Base-by-base conservation (phyloP, 768 basidiomycete genomes). In the Lentinula sp. region DNA sequence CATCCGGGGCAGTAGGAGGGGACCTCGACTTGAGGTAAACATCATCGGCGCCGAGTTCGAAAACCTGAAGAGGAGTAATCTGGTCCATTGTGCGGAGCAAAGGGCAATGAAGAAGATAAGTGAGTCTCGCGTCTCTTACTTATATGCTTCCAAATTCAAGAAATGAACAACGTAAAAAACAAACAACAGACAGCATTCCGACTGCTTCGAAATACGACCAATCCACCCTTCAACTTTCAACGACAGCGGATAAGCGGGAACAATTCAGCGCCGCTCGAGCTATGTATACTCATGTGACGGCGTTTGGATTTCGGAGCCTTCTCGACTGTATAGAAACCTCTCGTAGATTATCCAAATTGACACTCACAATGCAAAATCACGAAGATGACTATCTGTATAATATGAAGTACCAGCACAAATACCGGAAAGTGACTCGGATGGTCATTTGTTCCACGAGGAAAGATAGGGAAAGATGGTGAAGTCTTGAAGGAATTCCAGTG, bases 1-100 rank as follows among this genome's bases (percentile, higher is more conserved):
- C 80, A 61, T 78, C 77, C 4, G 76, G 75, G 4, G 80, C 74
- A 39, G 62, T 65, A 6, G 80, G 80, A 1, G 73, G 67, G 28
- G 74, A 66, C 9, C 80, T 72, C 6, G 65, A 65, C 7, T 74
- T 68, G 40, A 80, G 75, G 61, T 76, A 70, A 31, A 66, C 65
- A 9, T 70, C 65, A 61, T 79, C 78, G 1, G 73, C 71, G 15
- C 65, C 71, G 28, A 70, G 62, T 6, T 65, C 59, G 56, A 73
- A 65, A 4, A 63, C 68, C 64, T 71, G 66, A 31, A 66, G 51
- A 5, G 70, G 63, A 49, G 68, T 66, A 50, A 71, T 66, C 16
- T 59, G 7, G 37, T 15, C 51, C 32, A 35, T 35, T 23, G 5
- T 21, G 21, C 16, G 7, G n/a, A 10, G 16, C 18, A 48, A n/a